These are phyloP conservation scores for Pistacia vera DNA, from an alignment of 345 rosid species.

Conservation along the genomic window DNA sequence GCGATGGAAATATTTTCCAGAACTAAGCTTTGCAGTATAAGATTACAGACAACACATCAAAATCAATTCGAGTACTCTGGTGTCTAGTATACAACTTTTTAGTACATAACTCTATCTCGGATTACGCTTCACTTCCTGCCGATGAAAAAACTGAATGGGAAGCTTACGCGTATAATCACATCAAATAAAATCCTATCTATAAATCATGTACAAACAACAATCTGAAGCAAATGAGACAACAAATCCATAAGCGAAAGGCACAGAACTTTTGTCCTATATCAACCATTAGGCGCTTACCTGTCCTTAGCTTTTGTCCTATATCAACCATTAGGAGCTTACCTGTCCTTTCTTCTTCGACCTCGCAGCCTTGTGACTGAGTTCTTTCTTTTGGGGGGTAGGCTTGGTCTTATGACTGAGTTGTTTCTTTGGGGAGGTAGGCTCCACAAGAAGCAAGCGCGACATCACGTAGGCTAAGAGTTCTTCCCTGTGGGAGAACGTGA, in stretches of 20 bases:
- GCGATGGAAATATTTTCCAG: too few relatives aligned
- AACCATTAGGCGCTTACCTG: too few relatives aligned
- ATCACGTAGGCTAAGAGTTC: conserved; percentile 79
- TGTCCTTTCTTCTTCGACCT: conserved; percentile 50
- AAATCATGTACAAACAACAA: conserved; percentile 14
- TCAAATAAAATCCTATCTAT: neutral
- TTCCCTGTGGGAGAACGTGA: conserved; percentile 88
- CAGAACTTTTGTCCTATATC: neutral
- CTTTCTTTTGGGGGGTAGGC: too few relatives aligned
- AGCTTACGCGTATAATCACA: too few relatives aligned
- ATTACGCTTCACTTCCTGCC: too few relatives aligned
- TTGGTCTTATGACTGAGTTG: conserved; percentile 36
- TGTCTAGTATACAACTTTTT: too few relatives aligned
- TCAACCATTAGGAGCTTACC: neutral
- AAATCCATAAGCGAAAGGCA: neutral
- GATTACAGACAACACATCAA: too few relatives aligned
- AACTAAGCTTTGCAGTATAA: too few relatives aligned
- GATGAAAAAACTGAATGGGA: too few relatives aligned
- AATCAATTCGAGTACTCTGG: too few relatives aligned
- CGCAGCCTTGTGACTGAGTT: neutral
- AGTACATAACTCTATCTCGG: too few relatives aligned
- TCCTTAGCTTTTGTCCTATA: too few relatives aligned
- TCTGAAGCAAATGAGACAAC: neutral
- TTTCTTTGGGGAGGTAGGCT: conserved; percentile 37
- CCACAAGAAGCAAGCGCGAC: conserved; percentile 74